Conservation (phyloP, 257 asterid genomes). For the Nicotiana attenuata region DNA sequence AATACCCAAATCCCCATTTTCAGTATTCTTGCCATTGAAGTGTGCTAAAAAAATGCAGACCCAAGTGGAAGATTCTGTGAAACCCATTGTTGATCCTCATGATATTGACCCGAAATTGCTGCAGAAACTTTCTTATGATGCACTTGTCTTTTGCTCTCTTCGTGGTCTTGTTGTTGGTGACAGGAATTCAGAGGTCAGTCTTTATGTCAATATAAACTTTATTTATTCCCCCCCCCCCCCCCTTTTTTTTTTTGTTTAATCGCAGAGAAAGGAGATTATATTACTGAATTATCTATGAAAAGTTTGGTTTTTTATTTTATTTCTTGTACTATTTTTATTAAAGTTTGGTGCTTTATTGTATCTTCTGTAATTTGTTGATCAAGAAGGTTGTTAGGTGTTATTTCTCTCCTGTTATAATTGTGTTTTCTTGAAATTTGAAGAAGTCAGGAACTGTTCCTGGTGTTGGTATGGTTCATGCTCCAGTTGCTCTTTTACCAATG, state of each 20-base stretch:
- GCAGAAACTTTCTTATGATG: slow-evolving; percentile 62
- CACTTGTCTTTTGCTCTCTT: slow-evolving; percentile 89
- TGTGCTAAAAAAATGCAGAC: slow-evolving; percentile 25
- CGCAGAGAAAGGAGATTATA: neutral
- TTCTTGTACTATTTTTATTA: neutral
- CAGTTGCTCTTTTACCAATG: slow-evolving; percentile 70
- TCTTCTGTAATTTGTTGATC: neutral
- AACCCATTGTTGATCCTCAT: slow-evolving; percentile 60
- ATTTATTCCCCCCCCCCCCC: slow-evolving; percentile 13
- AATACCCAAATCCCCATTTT: slow-evolving; percentile 31
- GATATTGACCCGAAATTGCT: slow-evolving; percentile 45
- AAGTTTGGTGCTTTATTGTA: neutral
- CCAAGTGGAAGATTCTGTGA: slow-evolving; percentile 11
- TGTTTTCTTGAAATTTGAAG: slow-evolving; percentile 35
- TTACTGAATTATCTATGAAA: neutral
- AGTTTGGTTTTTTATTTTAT: neutral
- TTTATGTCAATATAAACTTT: neutral
- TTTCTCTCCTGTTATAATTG: neutral
- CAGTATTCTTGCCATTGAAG: slow-evolving; percentile 31
- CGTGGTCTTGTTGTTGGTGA: slow-evolving; percentile 91
- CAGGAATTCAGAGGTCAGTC: slow-evolving; percentile 59
- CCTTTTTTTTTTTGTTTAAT: neutral
- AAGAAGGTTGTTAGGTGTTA: neutral
- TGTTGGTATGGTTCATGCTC: slow-evolving; percentile 85
- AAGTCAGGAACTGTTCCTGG: slow-evolving; percentile 82